A percentile compares a stretch with the other conserved stretches of the same genome.
phyloP scores from a whole-genome alignment of 2,329 filamentous ascomycete genomes.

The Nothomitra cinnamomea region DNA sequence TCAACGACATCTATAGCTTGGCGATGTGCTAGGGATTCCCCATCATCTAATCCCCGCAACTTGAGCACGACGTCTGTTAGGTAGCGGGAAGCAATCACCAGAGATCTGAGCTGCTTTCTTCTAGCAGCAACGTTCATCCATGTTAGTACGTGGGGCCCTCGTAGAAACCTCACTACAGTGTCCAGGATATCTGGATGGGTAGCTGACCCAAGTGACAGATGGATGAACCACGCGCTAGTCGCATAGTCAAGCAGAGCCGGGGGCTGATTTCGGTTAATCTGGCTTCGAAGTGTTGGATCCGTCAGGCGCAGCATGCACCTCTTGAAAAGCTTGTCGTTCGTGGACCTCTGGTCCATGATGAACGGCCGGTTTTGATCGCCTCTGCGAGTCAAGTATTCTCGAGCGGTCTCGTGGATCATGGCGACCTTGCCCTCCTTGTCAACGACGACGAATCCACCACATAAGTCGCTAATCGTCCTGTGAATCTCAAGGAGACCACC shows the following conservation, averaged over 20 bases:
- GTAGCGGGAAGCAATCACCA: neutral
- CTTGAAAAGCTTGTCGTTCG: neutral
- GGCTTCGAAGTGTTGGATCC: neutral
- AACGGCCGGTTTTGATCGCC: neutral
- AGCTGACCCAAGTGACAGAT: neutral
- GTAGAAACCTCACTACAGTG: neutral
- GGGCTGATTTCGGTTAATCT: neutral
- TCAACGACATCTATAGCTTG: neutral
- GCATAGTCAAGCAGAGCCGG: neutral
- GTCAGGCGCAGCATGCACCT: neutral
- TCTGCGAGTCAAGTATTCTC: constrained; percentile 18
- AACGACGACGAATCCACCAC: constrained; percentile 19
- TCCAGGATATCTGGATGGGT: neutral
- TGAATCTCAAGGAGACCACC: constrained; percentile 15
- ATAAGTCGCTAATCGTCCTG: constrained; percentile 16
- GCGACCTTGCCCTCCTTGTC: constrained; percentile 16
- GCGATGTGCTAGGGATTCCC: neutral
- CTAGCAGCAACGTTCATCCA: neutral
- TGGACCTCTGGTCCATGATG: too few relatives aligned
- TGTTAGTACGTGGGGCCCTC: neutral
- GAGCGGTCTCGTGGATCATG: constrained; percentile 22
- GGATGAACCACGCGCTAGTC: neutral
- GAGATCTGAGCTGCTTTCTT: neutral
- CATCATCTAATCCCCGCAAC: neutral
- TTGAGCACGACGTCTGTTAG: neutral